These are phyloP conservation scores for Pythium monospermum DNA, from an alignment of 352 stramenopile genomes.

Conservation along the genomic window DNA sequence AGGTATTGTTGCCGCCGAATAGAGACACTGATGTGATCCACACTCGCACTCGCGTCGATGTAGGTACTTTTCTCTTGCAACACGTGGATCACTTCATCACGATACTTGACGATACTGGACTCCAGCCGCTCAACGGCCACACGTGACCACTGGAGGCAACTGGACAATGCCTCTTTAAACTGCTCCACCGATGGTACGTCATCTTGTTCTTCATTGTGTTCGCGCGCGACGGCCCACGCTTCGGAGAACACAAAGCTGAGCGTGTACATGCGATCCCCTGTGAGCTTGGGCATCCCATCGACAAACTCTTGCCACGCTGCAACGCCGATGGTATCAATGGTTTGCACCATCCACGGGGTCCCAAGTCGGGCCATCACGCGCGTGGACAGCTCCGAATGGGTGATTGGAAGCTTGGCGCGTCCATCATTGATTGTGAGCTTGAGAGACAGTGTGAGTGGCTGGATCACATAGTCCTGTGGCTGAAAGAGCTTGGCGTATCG, in stretches of 20 bases:
- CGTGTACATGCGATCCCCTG: conserved; percentile 70
- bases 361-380: conserved; percentile 68
- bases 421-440: conserved; percentile 81
- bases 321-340: conserved; percentile 67
- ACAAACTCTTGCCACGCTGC: conserved; percentile 68
- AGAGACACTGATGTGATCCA: conserved; percentile 70
- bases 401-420: conserved; percentile 68
- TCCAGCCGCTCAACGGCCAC: conserved; percentile 58
- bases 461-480: conserved; percentile 56
- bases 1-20: conserved; percentile 68
- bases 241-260: conserved; percentile 83
- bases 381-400: conserved; percentile 68
- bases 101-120: conserved; percentile 59
- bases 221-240: conserved; percentile 72
- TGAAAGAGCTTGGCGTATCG: conserved; percentile 33
- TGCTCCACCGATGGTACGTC: conserved; percentile 61
- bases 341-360: conserved; percentile 74
- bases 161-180: conserved; percentile 68
- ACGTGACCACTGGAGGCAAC: conserved; percentile 70
- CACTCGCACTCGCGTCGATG: conserved; percentile 62
- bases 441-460: conserved; percentile 72
- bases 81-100: conserved; percentile 73
- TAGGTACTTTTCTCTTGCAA: conserved; percentile 89
- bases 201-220: conserved; percentile 74
- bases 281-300: conserved; percentile 61